These are phyloP conservation scores for Suillus subluteus DNA, from an alignment of 768 basidiomycete genomes.

Conservation along the genomic window DNA sequence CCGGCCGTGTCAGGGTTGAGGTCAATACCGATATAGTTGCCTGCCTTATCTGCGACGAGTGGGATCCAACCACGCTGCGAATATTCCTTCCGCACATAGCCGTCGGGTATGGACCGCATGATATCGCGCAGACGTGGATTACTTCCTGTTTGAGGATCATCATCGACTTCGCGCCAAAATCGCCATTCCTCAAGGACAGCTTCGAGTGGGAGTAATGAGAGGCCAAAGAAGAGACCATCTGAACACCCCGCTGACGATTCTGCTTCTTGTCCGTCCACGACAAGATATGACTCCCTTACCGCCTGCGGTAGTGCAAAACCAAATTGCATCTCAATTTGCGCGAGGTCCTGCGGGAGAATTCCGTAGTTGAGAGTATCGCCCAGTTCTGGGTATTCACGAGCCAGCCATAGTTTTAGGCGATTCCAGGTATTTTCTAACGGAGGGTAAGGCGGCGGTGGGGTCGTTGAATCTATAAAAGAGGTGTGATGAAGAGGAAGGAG, in stretches of 20 bases:
- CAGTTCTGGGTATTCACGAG: constrained; percentile 88
- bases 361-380: constrained; percentile 96
- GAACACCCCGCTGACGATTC: constrained; percentile 86
- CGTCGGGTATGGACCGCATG: constrained; percentile 89
- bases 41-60: constrained; percentile 88
- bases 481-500: constrained; percentile 72
- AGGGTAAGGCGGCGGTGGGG: constrained; percentile 59
- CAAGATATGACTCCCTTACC: constrained; percentile 89
- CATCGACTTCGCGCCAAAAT: constrained; percentile 94
- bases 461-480: constrained; percentile 42
- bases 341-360: constrained; percentile 77
- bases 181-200: constrained; percentile 94
- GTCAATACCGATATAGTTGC: constrained; percentile 97
- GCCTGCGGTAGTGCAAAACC: constrained; percentile 82
- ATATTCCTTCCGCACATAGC: constrained; percentile 88
- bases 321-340: constrained; percentile 81
- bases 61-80: constrained; percentile 97
- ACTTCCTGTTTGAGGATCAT: constrained; percentile 83
- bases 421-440: constrained; percentile 83
- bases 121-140: constrained; percentile 70
- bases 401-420: constrained; percentile 81
- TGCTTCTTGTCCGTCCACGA: constrained; percentile 92
- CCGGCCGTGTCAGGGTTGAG: constrained; percentile 84
- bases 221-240: constrained; percentile 94
- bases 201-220: constrained; percentile 90